phyloP scores from a whole-genome alignment of 805 yeast species.

The Tetrapisispora pingtungensis region DNA sequence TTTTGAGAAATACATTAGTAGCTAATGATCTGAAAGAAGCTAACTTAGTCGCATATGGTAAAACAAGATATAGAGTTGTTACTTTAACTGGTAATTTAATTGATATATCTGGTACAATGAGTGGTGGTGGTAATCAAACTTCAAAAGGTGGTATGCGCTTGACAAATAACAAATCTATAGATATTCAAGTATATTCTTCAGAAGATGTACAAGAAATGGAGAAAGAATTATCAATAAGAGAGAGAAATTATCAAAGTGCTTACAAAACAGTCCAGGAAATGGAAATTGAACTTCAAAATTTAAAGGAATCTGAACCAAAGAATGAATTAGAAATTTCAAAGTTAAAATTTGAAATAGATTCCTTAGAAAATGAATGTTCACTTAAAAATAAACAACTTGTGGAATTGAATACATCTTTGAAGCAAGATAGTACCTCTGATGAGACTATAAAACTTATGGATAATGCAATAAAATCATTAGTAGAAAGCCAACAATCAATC shows the following conservation, averaged over 20 bases:
- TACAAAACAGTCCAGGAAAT: constrained; percentile 46
- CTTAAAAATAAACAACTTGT: constrained; percentile 37
- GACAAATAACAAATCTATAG: constrained; percentile 26
- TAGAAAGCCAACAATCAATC: constrained; percentile 36
- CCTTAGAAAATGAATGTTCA: constrained; percentile 43
- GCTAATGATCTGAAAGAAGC: constrained; percentile 74
- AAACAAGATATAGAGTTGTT: constrained; percentile 75
- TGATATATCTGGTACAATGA: constrained; percentile 88
- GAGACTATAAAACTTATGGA: constrained; percentile 12
- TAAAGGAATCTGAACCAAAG: constrained; percentile 61
- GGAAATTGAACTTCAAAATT: constrained; percentile 45
- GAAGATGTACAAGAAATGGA: constrained; percentile 49
- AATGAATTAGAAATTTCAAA: constrained; percentile 54
- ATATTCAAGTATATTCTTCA: constrained; percentile 34
- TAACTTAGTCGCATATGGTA: constrained; percentile 76
- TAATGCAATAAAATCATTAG: constrained; percentile 25
- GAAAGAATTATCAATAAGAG: constrained; percentile 42
- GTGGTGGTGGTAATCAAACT: constrained; percentile 82
- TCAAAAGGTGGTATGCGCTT: constrained; percentile 68
- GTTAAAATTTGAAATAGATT: constrained; percentile 51
- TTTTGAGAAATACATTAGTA: constrained; percentile 77
- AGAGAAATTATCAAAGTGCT: constrained; percentile 41
- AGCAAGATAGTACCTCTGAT: constrained; percentile 21
- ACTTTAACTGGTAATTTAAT: constrained; percentile 87
- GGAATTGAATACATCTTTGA: constrained; percentile 23